phyloP scores from a whole-genome alignment of 371 early-diverging fungal genomes.

The Apophysomyces variabilis region DNA sequence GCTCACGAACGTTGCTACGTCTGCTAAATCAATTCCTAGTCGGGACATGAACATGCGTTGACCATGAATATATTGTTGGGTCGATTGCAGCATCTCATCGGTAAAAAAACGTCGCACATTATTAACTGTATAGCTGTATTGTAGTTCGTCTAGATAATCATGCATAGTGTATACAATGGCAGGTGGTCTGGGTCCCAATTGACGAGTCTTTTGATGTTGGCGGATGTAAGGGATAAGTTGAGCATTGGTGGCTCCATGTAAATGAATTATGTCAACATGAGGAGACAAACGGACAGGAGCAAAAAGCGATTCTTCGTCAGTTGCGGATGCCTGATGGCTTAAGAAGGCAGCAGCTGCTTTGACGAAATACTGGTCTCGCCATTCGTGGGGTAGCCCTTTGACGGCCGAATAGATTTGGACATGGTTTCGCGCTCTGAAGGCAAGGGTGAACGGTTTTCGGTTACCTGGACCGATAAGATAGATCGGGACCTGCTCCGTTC shows the following conservation, averaged over 20 bases:
- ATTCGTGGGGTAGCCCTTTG: conserved; percentile 60
- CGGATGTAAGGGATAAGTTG: conserved; percentile 54
- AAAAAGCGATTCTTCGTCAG: conserved; percentile 61
- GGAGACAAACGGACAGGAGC: conserved; percentile 41
- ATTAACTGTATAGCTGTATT: conserved; percentile 56
- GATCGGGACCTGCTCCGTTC: conserved; percentile 33
- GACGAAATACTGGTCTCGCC: conserved; percentile 67
- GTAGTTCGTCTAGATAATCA: conserved; percentile 65
- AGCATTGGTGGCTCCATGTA: conserved; percentile 70
- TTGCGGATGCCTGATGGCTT: conserved; percentile 48
- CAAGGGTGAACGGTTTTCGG: conserved; percentile 49
- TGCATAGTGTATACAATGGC: conserved; percentile 70
- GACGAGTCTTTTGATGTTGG: conserved; percentile 30
- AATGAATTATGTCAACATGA: conserved; percentile 62
- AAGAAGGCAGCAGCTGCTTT: conserved; percentile 66
- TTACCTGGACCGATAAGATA: conserved; percentile 63
- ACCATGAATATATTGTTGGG: conserved; percentile 48
- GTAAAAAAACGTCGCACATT: conserved; percentile 59
- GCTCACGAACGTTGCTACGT: conserved; percentile 65
- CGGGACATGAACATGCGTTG: conserved; percentile 61
- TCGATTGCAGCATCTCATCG: conserved; percentile 4
- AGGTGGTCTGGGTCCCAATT: conserved; percentile 49
- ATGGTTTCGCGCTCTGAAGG: conserved; percentile 46
- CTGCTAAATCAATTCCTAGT: conserved; percentile 62
- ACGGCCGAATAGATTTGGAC: conserved; percentile 58